Evolutionary conservation across 148 eudicot genomes (phyloP), one percentile per base, ranked within the genome.

Genomic region (Rhododendron griersonianum): DNA sequence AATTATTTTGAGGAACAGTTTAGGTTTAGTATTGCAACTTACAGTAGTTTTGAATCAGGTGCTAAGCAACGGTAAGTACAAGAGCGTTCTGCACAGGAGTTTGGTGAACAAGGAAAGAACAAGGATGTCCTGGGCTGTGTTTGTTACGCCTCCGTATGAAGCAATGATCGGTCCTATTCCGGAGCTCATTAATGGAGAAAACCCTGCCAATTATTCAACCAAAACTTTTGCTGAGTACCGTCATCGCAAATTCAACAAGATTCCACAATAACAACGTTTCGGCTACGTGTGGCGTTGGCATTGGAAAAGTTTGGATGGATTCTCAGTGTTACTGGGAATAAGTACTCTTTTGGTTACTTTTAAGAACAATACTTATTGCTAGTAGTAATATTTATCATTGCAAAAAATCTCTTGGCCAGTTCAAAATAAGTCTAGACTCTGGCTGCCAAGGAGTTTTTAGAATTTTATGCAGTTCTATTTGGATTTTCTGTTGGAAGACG

Each of bases 101-200:
- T 35, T 89, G 87, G 93, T 89, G 84, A 86, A 89, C 87, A 90
- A 90, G 86, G 90, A 91, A 79, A 89, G 81, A 28, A 84, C 86
- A 13, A 84, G 91, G 45, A 88, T 91, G 92, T 90, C 93, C 2
- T 91, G 92, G 93, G 92, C 93, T 19, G 92, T 91, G 25, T 91
- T 91, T 53, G 88, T 89, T 2, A 86, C 48, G 21, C 93, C 93
- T 7, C 92, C 93, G 10, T 86, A 77, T 0, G 89, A 91, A 45
- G 81, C 78, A 28, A 44, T 53, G 25, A 83, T 90, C 11, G 93
- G 92, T 30, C 92, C 93, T 51, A 89, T 88, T 82, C 87, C 89
- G 0, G 84, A 87, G 84, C 77, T 89, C 25, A 10, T 89, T 19
- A 85, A 87, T 71, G 85, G 76, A 0, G 33, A 82, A 11, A 91